These are phyloP conservation scores for Mycena belliarum DNA, from an alignment of 768 basidiomycete species.

Conservation along the genomic window DNA sequence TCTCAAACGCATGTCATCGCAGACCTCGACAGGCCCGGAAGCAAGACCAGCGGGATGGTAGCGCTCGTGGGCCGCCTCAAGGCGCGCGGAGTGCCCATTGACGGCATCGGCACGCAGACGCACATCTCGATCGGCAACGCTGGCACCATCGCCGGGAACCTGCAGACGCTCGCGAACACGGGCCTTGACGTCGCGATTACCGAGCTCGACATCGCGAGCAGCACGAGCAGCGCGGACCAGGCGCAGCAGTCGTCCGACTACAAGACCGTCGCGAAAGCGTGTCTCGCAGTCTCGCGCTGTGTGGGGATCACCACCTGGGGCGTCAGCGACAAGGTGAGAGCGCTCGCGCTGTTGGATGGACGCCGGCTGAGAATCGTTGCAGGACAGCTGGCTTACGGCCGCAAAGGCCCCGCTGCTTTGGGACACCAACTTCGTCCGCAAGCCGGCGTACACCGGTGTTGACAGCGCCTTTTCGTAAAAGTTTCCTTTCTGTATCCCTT, in stretches of 20 bases:
- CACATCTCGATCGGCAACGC: neutral
- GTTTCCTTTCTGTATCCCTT: no score
- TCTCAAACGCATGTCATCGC: neutral
- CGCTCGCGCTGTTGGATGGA: neutral
- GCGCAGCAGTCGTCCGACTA: neutral
- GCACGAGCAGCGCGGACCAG: neutral
- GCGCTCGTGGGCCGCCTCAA: slow-evolving; percentile 52
- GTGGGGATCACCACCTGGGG: slow-evolving; percentile 1
- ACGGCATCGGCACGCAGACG: slow-evolving; percentile 37
- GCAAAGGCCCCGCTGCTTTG: neutral
- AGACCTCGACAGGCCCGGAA: slow-evolving; percentile 43
- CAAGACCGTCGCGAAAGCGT: neutral
- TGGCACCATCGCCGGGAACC: neutral
- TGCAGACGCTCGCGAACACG: neutral
- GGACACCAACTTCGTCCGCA: slow-evolving; percentile 1
- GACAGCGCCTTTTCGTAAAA: neutral
- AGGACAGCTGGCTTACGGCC: neutral
- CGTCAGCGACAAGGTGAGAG: neutral
- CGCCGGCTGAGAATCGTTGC: neutral
- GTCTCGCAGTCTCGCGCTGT: neutral
- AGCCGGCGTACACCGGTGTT: slow-evolving; percentile 1
- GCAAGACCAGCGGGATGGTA: slow-evolving; percentile 57
- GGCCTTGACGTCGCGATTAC: slow-evolving; percentile 1
- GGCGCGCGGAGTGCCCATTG: slow-evolving; percentile 50
- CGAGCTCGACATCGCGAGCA: neutral